phyloP scores from a whole-genome alignment of 352 stramenopile species.

The Globisporangium polare region DNA sequence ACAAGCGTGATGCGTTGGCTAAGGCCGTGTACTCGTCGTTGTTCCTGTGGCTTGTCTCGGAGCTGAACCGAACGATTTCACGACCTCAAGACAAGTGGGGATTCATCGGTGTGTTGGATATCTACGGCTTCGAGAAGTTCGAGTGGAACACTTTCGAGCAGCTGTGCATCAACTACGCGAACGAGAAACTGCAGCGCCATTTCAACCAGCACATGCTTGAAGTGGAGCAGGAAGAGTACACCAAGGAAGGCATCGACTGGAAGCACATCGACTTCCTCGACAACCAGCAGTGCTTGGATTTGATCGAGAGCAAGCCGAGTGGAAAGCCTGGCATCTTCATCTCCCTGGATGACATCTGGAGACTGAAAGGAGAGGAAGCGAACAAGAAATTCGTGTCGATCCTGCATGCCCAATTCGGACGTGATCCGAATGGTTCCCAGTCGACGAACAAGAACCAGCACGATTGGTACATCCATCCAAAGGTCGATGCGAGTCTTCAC shows the following conservation, averaged over 20 bases:
- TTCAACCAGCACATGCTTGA: conserved; percentile 96
- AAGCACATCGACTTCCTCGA: conserved; percentile 92
- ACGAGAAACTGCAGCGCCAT: conserved; percentile 93
- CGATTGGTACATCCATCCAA: conserved; percentile 87
- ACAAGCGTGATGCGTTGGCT: conserved; percentile 87
- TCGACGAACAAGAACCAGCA: conserved; percentile 73
- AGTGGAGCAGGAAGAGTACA: conserved; percentile 97
- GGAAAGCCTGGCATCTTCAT: conserved; percentile 92
- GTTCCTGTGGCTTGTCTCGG: conserved; percentile 89
- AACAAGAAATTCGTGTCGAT: conserved; percentile 91
- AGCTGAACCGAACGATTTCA: conserved; percentile 90
- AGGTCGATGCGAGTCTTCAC: conserved; percentile 85
- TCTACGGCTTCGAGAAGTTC: conserved; percentile 98
- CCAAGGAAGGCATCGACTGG: conserved; percentile 94
- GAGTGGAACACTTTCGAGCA: conserved; percentile 96
- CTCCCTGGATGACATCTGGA: conserved; percentile 94
- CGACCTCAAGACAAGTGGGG: conserved; percentile 76
- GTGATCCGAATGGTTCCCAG: conserved; percentile 41
- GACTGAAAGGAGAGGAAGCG: conserved; percentile 91
- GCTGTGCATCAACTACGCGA: conserved; percentile 96
- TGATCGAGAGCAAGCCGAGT: conserved; percentile 91
- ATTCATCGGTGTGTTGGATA: conserved; percentile 96
- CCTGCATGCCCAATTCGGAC: conserved; percentile 79
- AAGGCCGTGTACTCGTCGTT: conserved; percentile 93
- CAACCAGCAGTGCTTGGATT: conserved; percentile 91